Conservation (phyloP, 2,329 filamentous ascomycete genomes). For the Fusarium miscanthi region DNA sequence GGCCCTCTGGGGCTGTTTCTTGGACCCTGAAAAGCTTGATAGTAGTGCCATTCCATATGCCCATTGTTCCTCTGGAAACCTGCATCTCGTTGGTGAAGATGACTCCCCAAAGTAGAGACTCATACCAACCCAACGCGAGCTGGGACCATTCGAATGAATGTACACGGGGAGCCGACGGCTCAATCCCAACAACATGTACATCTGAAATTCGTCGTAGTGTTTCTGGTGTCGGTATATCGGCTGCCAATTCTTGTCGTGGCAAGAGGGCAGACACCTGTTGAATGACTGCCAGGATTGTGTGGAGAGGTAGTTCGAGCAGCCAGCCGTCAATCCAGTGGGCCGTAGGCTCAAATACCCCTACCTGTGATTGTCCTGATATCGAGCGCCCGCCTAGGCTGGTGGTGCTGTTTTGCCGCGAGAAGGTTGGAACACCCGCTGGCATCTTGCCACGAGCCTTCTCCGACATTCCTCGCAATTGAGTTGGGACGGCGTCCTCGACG, state of each 20-base stretch:
- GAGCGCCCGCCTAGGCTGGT: slow-evolving; percentile 79
- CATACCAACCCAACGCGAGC: slow-evolving; percentile 92
- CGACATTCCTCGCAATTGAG: slow-evolving; percentile 90
- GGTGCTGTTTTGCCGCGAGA: slow-evolving; percentile 90
- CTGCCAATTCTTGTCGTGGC: slow-evolving; percentile 60
- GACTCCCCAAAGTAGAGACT: slow-evolving; percentile 92
- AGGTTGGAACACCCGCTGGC: slow-evolving; percentile 83
- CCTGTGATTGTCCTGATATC: slow-evolving; percentile 65
- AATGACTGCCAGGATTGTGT: slow-evolving; percentile 84
- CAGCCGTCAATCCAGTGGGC: slow-evolving; percentile 90
- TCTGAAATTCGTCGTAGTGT: slow-evolving; percentile 67
- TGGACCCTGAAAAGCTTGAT: slow-evolving; percentile 93
- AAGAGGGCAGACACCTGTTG: slow-evolving; percentile 71
- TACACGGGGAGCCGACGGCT: slow-evolving; percentile 78
- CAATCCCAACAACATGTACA: slow-evolving; percentile 76
- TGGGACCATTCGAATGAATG: slow-evolving; percentile 97
- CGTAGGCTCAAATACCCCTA: slow-evolving; percentile 79
- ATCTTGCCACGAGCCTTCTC: slow-evolving; percentile 97
- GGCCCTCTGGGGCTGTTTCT: slow-evolving; percentile 82
- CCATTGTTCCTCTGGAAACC: slow-evolving; percentile 84
- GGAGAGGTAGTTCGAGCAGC: slow-evolving; percentile 90
- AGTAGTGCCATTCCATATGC: slow-evolving; percentile 91
- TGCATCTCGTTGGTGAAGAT: slow-evolving; percentile 93
- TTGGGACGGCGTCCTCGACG: slow-evolving; percentile 81
- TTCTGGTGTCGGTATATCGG: slow-evolving; percentile 57